Percentiles rank a stretch among this genome's conserved stretches.
Conservation (phyloP, 1,284 basidiomycete species). For the Moniliella sp. region DNA sequence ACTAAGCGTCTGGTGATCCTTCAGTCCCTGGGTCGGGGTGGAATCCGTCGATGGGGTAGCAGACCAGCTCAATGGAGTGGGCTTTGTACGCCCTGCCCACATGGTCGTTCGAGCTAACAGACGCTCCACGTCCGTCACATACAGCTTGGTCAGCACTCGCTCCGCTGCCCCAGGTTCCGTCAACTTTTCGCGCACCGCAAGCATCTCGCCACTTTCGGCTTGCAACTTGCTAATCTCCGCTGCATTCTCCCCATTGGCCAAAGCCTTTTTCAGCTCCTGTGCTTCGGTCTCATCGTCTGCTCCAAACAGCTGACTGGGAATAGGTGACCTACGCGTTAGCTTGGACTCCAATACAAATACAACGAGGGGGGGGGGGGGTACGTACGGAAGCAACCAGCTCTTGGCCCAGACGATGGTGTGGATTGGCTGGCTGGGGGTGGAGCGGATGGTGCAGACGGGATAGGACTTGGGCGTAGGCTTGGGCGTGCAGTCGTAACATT, state of each 20-base stretch:
- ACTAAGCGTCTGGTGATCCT: constrained; percentile 19
- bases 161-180: constrained; percentile 41
- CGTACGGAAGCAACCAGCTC: constrained; percentile 79
- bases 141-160: constrained; percentile 71
- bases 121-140: constrained; percentile 64
- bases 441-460: constrained; percentile 92
- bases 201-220: constrained; percentile 71
- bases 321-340: too few relatives aligned
- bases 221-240: constrained; percentile 72
- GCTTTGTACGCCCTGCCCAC: constrained; percentile 73
- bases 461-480: constrained; percentile 81
- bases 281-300: constrained; percentile 55
- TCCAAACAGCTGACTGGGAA: constrained; percentile 62
- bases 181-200: constrained; percentile 45
- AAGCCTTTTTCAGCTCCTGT: constrained; percentile 58
- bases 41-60: too few relatives aligned
- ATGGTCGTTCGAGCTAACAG: constrained; percentile 87
- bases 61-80: constrained; percentile 61
- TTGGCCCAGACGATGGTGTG: constrained; percentile 99
- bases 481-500: constrained; percentile 26
- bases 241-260: constrained; percentile 66
- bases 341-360: too few relatives aligned
- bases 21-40: constrained; percentile 7
- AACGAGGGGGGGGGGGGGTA: constrained; percentile 4
- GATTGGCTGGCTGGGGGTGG: constrained; percentile 85